Evolutionary conservation across 495 filamentous ascomycete genomes (phyloP), one percentile per base, ranked within the genome.

Genomic region (Tuber aestivum): DNA sequence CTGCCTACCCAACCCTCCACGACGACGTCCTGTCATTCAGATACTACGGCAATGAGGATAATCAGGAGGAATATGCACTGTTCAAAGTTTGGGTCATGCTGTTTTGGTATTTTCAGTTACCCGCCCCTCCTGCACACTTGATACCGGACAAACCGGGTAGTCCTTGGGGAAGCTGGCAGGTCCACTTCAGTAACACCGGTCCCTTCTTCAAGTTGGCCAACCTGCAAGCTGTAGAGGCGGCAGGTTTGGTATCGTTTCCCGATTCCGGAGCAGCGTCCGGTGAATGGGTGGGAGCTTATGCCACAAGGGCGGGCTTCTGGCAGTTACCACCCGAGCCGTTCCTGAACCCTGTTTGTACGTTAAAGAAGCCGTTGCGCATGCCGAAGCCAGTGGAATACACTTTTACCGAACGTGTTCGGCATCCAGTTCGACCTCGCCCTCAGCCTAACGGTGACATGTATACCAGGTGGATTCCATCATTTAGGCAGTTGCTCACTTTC

Each of bases 61-160:
- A 73, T 21, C 44, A 68, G 10, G 68, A 78, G 72, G 76, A 74
- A 72, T 74, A 78, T 70, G 45, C 76, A 4, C 42, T 79, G 7
- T 75, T 71, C 61, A 48, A 38, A 27, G 88, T 98, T 10, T 99
- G 95, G 94, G 89, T 93, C 41, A 94, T 93, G 1, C 85, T 98
- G 44, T 96, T 91, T 84, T 98, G 96, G 96, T 99, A 98, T 85
- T 99, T 98, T 83, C 94, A 97, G 82, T 91, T 93, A 78, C 87
- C 88, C 1, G 85, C 87, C 45, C 91, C 92, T 2, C 69, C 81
- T 1, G 83, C 86, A 0, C 41, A 72, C 41, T 35, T 75, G 7
- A 45, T 70, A 27, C 69, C 48, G 9, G 40, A 65, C 6, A 73
- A 75, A 32, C 82, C 41, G 2, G 95, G 93, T 14, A 90, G 87